Percentiles rank a stretch among this genome's conserved stretches.
These are phyloP conservation scores for Chimonanthus salicifolius DNA, from an alignment of 164 flowering plant genomes.

Conservation along the genomic window DNA sequence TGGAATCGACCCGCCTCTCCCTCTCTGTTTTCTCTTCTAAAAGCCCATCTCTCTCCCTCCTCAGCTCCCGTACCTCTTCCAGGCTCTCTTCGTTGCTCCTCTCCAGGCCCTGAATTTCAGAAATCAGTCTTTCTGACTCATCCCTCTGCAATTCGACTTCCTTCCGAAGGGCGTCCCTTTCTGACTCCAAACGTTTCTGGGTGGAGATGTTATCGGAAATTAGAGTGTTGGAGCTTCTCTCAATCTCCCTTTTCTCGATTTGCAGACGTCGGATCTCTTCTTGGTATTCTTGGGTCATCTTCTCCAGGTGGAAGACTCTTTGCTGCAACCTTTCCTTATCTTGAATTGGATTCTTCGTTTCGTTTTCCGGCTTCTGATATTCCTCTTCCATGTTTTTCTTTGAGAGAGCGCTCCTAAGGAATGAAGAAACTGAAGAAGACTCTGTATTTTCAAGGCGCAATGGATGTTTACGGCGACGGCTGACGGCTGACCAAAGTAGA, in stretches of 20 bases:
- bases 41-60: slow-evolving; percentile 1
- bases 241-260: background rate
- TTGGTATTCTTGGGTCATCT: background rate
- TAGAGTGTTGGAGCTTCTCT: background rate
- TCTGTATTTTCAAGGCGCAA: no score
- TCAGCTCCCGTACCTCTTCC: background rate
- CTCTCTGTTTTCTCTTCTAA: background rate
- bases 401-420: no score
- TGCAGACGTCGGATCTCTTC: background rate
- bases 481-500: no score
- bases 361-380: no score
- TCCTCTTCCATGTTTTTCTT: no score
- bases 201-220: no score
- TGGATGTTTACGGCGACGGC: no score
- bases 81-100: slow-evolving; percentile 1
- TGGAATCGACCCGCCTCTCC: background rate
- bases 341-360: no score
- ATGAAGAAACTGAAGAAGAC: no score
- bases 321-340: no score
- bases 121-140: background rate
- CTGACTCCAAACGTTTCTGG: background rate
- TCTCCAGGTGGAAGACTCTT: no score
- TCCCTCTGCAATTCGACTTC: background rate
- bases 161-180: background rate
- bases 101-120: background rate